Percentiles rank a stretch among this genome's conserved stretches.
These are phyloP conservation scores for Raddia guianensis DNA, from an alignment of 176 grass and related monocot species.

Conservation along the genomic window DNA sequence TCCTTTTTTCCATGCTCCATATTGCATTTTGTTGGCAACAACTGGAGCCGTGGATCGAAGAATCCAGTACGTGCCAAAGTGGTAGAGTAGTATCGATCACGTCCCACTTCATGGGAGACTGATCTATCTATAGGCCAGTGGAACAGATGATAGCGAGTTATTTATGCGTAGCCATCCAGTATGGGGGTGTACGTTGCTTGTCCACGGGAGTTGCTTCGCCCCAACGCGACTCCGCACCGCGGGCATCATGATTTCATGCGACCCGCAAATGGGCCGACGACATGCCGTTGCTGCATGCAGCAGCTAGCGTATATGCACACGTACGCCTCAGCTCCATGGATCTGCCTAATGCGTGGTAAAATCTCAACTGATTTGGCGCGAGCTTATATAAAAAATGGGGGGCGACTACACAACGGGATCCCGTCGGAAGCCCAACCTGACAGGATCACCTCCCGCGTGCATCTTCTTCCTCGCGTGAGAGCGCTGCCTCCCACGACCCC, in stretches of 20 bases:
- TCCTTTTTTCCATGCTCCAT: too few species aligned
- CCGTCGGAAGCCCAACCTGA: too few species aligned
- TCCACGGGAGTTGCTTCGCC: not conserved
- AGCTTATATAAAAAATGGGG: too few species aligned
- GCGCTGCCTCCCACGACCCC: not conserved
- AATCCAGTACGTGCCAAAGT: too few species aligned
- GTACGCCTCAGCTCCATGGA: not conserved
- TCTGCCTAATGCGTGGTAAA: not conserved
- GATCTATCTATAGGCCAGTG: too few species aligned
- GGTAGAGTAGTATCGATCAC: too few species aligned
- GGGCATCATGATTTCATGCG: not conserved
- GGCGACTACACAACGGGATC: too few species aligned
- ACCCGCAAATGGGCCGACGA: not conserved
- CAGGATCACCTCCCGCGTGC: too few species aligned
- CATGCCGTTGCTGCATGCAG: not conserved
- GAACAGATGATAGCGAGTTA: not conserved
- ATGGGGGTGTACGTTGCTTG: not conserved
- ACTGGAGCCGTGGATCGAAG: too few species aligned
- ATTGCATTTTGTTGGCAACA: too few species aligned
- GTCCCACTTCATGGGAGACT: too few species aligned
- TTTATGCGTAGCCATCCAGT: not conserved
- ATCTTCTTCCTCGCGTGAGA: constrained; percentile 25
- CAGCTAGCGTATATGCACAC: not conserved
- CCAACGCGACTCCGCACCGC: not conserved
- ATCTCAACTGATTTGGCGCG: too few species aligned